Percentiles rank a stretch among this genome's conserved stretches.
Conservation (phyloP, 1,139 yeast species). For the Schizosaccharomyces versatilis region DNA sequence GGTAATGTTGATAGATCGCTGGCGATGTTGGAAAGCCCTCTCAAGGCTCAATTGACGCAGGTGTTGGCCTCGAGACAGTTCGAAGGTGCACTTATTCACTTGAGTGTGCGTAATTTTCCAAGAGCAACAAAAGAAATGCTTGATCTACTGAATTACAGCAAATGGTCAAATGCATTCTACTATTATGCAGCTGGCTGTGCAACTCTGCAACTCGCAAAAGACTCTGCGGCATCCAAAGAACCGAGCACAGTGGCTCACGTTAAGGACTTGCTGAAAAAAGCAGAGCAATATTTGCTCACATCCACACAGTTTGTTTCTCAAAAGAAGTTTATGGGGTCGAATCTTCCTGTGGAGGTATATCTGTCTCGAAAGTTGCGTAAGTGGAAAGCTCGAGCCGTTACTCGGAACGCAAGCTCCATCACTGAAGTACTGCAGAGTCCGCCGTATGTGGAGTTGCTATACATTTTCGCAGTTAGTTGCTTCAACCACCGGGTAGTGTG, state of each 20-base stretch:
- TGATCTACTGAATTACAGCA: background rate
- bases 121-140: background rate
- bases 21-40: background rate
- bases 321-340: background rate
- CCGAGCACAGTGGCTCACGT: background rate
- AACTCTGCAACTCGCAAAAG: background rate
- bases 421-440: background rate
- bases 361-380: background rate
- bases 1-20: background rate
- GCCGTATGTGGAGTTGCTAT: background rate
- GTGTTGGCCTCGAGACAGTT: background rate
- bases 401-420: background rate
- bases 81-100: background rate
- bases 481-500: background rate
- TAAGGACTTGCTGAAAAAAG: background rate
- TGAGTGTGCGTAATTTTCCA: background rate
- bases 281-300: background rate
- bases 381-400: background rate
- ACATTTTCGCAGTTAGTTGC: background rate
- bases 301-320: background rate
- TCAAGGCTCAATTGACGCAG: background rate
- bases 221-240: background rate
- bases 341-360: background rate
- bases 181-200: background rate
- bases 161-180: background rate